phyloP scores from a whole-genome alignment of 371 early-diverging fungal species.

The Mucor irregularis region DNA sequence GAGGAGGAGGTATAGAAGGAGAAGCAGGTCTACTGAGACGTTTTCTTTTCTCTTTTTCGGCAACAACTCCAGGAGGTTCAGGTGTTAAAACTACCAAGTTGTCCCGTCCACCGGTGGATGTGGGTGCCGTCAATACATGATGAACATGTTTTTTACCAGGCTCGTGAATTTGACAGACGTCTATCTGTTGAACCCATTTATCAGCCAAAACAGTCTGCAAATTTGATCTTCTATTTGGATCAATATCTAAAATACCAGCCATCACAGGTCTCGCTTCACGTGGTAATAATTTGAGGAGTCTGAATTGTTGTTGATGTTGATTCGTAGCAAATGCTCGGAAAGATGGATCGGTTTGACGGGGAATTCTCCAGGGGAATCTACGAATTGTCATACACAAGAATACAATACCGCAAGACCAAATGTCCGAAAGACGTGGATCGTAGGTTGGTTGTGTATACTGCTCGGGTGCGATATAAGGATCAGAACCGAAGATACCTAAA shows the following conservation, averaged over 20 bases:
- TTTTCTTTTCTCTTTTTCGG: constrained; percentile 45
- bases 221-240: constrained; percentile 50
- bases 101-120: constrained; percentile 19
- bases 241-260: constrained; percentile 51
- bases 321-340: constrained; percentile 51
- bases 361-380: constrained; percentile 71
- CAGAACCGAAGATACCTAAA: constrained; percentile 39
- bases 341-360: constrained; percentile 50
- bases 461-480: constrained; percentile 63
- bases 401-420: constrained; percentile 61
- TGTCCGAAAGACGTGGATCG: constrained; percentile 49
- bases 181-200: constrained; percentile 61
- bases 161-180: constrained; percentile 53
- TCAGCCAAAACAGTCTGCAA: constrained; percentile 45
- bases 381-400: constrained; percentile 67
- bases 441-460: constrained; percentile 53
- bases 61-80: constrained; percentile 50
- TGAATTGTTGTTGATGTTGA: constrained; percentile 39
- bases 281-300: constrained; percentile 55
- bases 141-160: constrained; percentile 51
- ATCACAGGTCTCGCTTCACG: constrained; percentile 49
- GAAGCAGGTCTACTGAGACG: constrained; percentile 24
- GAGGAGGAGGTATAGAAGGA: constrained; percentile 7
- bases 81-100: constrained; percentile 42
- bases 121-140: constrained; percentile 37